These are phyloP conservation scores for Aspergillus sp. DNA, from an alignment of 2,329 filamentous ascomycete genomes.

Conservation along the genomic window DNA sequence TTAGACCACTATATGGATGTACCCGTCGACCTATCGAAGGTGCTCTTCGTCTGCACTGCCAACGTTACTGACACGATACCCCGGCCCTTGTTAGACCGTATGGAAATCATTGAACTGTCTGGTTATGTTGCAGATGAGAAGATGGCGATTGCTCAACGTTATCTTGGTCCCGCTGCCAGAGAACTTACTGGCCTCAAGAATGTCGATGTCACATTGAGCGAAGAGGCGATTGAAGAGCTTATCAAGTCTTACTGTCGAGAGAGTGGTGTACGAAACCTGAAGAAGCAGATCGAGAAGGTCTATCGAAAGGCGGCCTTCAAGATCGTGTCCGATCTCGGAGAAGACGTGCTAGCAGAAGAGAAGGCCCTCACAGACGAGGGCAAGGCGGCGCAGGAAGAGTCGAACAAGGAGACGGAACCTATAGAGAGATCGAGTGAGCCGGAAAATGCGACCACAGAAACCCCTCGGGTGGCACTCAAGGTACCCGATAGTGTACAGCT, in stretches of 20 bases:
- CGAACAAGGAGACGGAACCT: slow-evolving; percentile 59
- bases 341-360: slow-evolving; percentile 78
- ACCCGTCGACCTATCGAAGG: slow-evolving; percentile 94
- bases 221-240: slow-evolving; percentile 89
- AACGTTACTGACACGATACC: slow-evolving; percentile 99
- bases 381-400: slow-evolving; percentile 73
- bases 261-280: slow-evolving; percentile 93
- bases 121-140: slow-evolving; percentile 98
- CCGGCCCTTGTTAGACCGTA: slow-evolving; percentile 87
- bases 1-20: slow-evolving; percentile 99
- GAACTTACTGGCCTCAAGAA: slow-evolving; percentile 88
- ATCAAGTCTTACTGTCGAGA: slow-evolving; percentile 99
- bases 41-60: slow-evolving; percentile 96
- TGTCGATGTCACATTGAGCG: slow-evolving; percentile 83
- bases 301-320: slow-evolving; percentile 97
- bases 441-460: slow-evolving; percentile 52
- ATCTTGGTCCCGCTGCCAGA: slow-evolving; percentile 91
- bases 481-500: slow-evolving; percentile 89
- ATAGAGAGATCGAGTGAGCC: slow-evolving; percentile 58
- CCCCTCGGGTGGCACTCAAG: slow-evolving; percentile 74
- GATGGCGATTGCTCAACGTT: slow-evolving; percentile 95
- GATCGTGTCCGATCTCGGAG: slow-evolving; percentile 92
- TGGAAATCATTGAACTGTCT: slow-evolving; percentile 96
- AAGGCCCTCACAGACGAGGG: slow-evolving; percentile 84
- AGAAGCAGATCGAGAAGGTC: slow-evolving; percentile 99